These are phyloP conservation scores for Claviceps cyperi DNA, from an alignment of 2,329 filamentous ascomycete genomes.

Conservation along the genomic window DNA sequence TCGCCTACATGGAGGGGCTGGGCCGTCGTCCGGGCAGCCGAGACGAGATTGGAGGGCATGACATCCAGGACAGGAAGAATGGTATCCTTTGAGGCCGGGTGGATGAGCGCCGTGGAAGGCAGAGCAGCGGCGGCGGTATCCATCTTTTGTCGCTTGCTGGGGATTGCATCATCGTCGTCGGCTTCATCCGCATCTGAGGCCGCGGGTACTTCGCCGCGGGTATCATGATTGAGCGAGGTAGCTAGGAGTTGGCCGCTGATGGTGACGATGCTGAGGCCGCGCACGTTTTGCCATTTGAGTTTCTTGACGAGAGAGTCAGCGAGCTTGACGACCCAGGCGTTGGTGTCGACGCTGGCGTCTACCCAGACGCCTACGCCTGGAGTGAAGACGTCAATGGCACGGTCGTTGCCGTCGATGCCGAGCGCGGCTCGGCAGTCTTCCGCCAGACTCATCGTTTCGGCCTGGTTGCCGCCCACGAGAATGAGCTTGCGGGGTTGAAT, in stretches of 20 bases:
- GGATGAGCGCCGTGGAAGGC: slow-evolving; percentile 7
- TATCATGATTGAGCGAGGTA: slow-evolving; percentile 19
- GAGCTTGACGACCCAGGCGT: slow-evolving; percentile 90
- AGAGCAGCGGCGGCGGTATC: slow-evolving; percentile 16
- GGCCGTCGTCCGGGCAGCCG: slow-evolving; percentile 60
- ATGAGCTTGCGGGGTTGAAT: slow-evolving; percentile 92
- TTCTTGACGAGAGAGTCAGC: slow-evolving; percentile 72
- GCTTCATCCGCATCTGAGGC: slow-evolving; percentile 12
- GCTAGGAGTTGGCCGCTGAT: slow-evolving; percentile 56
- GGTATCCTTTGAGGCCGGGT: slow-evolving; percentile 7
- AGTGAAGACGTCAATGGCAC: slow-evolving; percentile 60
- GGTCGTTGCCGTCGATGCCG: slow-evolving; percentile 29
- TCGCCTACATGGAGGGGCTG: slow-evolving; percentile 93
- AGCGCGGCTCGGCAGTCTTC: slow-evolving; percentile 62
- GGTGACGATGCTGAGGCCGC: slow-evolving; percentile 82
- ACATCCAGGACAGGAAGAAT: slow-evolving; percentile 37
- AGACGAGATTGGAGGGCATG: slow-evolving; percentile 44
- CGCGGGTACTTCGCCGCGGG: slow-evolving; percentile 23
- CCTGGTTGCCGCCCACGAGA: slow-evolving; percentile 64
- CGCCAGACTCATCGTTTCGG: slow-evolving; percentile 68
- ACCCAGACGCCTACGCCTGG: slow-evolving; percentile 59
- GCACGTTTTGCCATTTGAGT: slow-evolving; percentile 88
- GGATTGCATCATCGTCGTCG: slow-evolving; percentile 29
- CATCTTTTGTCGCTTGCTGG: slow-evolving; percentile 36
- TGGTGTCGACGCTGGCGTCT: slow-evolving; percentile 91